Percentiles rank a stretch among this genome's conserved stretches.
Evolutionary conservation across 768 basidiomycete species (phyloP).

Genomic region (Hypholoma fasciculare): DNA sequence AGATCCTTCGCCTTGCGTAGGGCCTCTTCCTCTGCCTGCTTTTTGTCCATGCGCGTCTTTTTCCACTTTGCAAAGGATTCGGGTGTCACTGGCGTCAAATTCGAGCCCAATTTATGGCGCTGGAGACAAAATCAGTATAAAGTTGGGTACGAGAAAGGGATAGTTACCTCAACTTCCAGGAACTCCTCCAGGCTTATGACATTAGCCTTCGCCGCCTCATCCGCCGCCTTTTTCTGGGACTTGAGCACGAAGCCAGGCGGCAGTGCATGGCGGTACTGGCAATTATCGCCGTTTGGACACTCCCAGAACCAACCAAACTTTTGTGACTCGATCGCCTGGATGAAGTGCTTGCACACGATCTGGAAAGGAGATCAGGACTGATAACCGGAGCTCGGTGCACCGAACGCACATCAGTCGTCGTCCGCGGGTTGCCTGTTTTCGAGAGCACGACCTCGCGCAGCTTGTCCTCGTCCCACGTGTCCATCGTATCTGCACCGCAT

Average conservation of each 20-base stretch:
- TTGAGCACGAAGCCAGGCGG: conserved; percentile 96
- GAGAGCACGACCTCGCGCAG: conserved; percentile 83
- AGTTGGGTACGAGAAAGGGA: not conserved
- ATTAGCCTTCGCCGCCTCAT: conserved; percentile 88
- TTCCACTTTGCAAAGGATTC: conserved; percentile 96
- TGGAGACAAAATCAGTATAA: conserved; percentile 26
- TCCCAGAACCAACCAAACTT: conserved; percentile 99
- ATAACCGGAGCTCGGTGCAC: not conserved
- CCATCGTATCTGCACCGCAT: conserved; percentile 81
- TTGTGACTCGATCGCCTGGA: conserved; percentile 91
- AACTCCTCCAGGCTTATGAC: conserved; percentile 95
- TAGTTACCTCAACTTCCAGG: conserved; percentile 88
- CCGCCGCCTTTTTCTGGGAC: conserved; percentile 88
- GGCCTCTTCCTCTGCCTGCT: conserved; percentile 84
- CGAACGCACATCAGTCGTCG: conserved; percentile 78
- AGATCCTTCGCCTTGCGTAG: conserved; percentile 78
- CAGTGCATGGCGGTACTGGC: conserved; percentile 93
- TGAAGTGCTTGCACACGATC: conserved; percentile 98
- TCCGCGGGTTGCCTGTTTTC: conserved; percentile 88
- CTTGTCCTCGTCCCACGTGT: conserved; percentile 96
- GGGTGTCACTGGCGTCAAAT: conserved; percentile 89
- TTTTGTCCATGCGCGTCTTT: conserved; percentile 93
- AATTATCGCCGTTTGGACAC: conserved; percentile 85
- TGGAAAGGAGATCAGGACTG: conserved; percentile 26
- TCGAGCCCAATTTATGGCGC: conserved; percentile 92